Percentiles rank a stretch among this genome's conserved stretches.
These are phyloP conservation scores for Cystobasidium sp. DNA, from an alignment of 1,284 basidiomycete genomes.

Conservation along the genomic window DNA sequence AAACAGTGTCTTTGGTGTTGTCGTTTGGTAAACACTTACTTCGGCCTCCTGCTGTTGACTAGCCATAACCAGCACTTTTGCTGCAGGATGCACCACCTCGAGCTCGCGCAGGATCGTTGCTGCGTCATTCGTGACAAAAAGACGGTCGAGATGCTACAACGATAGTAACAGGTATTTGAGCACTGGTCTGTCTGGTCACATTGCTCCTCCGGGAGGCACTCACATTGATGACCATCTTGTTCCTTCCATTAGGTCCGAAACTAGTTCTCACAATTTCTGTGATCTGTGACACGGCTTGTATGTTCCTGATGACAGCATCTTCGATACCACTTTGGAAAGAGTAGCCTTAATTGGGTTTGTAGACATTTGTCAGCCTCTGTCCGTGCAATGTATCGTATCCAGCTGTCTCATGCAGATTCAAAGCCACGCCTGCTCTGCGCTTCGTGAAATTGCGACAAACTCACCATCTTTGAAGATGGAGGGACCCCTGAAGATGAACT, in stretches of 20 bases:
- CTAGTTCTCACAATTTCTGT: slow-evolving; percentile 89
- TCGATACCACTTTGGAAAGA: slow-evolving; percentile 54
- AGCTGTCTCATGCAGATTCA: not conserved
- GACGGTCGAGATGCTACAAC: slow-evolving; percentile 74
- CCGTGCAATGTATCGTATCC: not conserved
- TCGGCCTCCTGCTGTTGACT: slow-evolving; percentile 95
- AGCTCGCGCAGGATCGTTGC: slow-evolving; percentile 98
- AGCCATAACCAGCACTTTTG: slow-evolving; percentile 96
- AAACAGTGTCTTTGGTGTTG: not conserved
- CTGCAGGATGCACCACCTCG: slow-evolving; percentile 97
- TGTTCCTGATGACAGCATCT: slow-evolving; percentile 54
- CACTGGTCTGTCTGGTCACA: not conserved
- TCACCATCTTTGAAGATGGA: slow-evolving; percentile 54
- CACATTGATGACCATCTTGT: slow-evolving; percentile 89
- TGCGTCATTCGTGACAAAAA: slow-evolving; percentile 98
- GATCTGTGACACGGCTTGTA: slow-evolving; percentile 79
- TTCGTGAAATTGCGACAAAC: slow-evolving; percentile 9
- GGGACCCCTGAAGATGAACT: slow-evolving; percentile 21
- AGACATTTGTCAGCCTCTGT: not conserved
- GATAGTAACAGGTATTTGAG: not conserved
- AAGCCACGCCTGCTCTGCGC: not conserved
- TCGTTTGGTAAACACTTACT: slow-evolving; percentile 60
- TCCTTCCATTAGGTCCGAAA: slow-evolving; percentile 68
- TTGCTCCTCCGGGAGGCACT: not conserved
- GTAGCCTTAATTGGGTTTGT: slow-evolving; percentile 41